These are phyloP conservation scores for Mycena polygramma DNA, from an alignment of 768 basidiomycete genomes.

Conservation along the genomic window DNA sequence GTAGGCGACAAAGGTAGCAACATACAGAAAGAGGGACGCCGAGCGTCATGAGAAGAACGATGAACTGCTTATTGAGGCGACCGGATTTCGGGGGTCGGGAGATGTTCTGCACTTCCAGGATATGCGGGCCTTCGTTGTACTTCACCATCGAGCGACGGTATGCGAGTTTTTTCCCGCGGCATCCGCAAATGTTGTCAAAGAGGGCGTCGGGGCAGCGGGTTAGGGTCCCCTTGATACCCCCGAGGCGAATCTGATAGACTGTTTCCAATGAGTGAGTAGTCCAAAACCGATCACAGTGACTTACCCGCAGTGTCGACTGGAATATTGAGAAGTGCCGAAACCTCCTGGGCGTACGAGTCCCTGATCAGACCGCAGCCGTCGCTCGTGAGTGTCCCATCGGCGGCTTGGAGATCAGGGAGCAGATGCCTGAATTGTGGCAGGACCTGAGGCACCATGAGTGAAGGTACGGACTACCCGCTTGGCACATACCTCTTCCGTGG, in stretches of 20 bases:
- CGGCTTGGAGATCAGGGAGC: slow-evolving; percentile 34
- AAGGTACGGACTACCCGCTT: not conserved
- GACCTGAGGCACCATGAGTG: slow-evolving; percentile 26
- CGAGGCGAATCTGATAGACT: slow-evolving; percentile 39
- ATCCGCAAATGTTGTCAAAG: slow-evolving; percentile 31
- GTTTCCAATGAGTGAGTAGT: not conserved
- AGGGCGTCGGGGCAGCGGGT: slow-evolving; percentile 33
- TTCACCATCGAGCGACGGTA: slow-evolving; percentile 40
- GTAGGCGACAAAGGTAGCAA: not conserved
- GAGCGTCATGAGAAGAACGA: slow-evolving; percentile 36
- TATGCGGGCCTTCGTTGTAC: slow-evolving; percentile 34
- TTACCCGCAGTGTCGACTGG: slow-evolving; percentile 34
- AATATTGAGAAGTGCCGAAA: slow-evolving; percentile 18
- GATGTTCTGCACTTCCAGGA: slow-evolving; percentile 35
- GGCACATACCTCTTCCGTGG: slow-evolving; percentile 28
- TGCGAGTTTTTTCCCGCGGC: slow-evolving; percentile 35
- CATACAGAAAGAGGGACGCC: slow-evolving; percentile 30
- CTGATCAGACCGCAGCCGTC: slow-evolving; percentile 44
- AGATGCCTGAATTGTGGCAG: slow-evolving; percentile 16
- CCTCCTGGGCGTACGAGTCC: slow-evolving; percentile 34
- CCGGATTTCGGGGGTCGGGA: slow-evolving; percentile 31
- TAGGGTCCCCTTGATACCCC: slow-evolving; percentile 40
- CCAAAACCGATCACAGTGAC: not conserved
- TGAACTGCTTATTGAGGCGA: slow-evolving; percentile 40
- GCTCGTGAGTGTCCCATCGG: slow-evolving; percentile 39